Evolutionary conservation across 2,329 filamentous ascomycete species (phyloP).

Genomic region (Clarireedia paspali): DNA sequence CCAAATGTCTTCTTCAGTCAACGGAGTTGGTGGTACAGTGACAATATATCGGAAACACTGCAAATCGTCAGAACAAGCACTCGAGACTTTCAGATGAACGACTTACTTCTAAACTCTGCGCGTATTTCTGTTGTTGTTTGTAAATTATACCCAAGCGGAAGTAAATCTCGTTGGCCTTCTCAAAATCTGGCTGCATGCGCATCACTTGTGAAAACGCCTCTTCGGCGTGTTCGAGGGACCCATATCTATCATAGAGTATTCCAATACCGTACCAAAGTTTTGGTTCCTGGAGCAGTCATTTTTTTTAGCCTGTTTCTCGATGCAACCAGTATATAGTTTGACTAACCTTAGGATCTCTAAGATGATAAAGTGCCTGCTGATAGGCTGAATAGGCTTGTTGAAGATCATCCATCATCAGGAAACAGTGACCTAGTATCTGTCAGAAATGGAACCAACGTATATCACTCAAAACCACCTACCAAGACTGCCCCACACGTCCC

Average conservation of each 20-base stretch:
- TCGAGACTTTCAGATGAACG: constrained; percentile 9
- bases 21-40: constrained; percentile 77
- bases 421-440: constrained; percentile 70
- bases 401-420: constrained; percentile 96
- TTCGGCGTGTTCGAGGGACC: constrained; percentile 92
- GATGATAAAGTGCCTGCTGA: constrained; percentile 87
- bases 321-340: neutral
- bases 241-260: constrained; percentile 93
- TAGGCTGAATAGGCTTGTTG: constrained; percentile 97
- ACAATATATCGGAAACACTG: constrained; percentile 99
- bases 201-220: constrained; percentile 98
- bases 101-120: constrained; percentile 80
- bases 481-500: constrained; percentile 93
- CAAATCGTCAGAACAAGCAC: constrained; percentile 14
- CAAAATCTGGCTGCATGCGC: constrained; percentile 95
- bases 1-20: constrained; percentile 98
- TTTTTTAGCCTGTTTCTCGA: constrained; percentile 10
- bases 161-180: constrained; percentile 99
- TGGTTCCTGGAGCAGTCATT: constrained; percentile 56
- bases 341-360: constrained; percentile 81
- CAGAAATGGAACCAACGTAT: constrained; percentile 10
- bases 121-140: constrained; percentile 94
- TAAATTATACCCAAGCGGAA: constrained; percentile 99
- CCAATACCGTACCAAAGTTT: constrained; percentile 99
- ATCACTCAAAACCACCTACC: constrained; percentile 45